Conservation (phyloP, 108 stramenopile genomes). For the Aurantiochytrium sp. region DNA sequence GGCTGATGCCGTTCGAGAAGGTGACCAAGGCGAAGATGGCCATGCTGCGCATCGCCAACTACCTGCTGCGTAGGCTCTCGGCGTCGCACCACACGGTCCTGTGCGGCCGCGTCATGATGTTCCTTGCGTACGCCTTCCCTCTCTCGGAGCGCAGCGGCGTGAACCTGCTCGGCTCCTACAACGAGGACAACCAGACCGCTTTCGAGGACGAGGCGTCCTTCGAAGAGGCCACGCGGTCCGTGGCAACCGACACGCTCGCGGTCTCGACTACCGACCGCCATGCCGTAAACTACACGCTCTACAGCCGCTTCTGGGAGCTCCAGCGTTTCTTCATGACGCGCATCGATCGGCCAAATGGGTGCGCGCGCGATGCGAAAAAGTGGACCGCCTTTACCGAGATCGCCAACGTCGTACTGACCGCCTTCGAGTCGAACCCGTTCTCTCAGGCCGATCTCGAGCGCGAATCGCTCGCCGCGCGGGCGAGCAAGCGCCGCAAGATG, state of each 20-base stretch:
- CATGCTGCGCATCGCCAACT: constrained; percentile 34
- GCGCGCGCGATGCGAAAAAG: background rate
- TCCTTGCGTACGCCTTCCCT: background rate
- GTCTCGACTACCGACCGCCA: background rate
- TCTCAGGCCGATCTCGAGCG: constrained; percentile 12
- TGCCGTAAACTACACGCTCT: constrained; percentile 43
- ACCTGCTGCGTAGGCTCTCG: constrained; percentile 15
- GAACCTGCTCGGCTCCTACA: constrained; percentile 20
- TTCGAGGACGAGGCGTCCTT: background rate
- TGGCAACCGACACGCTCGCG: background rate
- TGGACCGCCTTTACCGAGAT: background rate
- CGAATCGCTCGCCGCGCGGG: background rate
- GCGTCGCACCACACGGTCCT: constrained; percentile 20
- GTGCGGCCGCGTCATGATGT: constrained; percentile 36
- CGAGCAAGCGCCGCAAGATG: background rate
- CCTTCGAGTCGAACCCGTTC: constrained; percentile 19
- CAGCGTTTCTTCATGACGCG: constrained; percentile 34
- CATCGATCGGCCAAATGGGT: background rate
- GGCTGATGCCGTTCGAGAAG: background rate
- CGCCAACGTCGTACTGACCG: constrained; percentile 3
- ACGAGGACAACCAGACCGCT: constrained; percentile 23
- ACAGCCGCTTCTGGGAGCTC: constrained; percentile 45
- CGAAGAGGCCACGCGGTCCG: background rate
- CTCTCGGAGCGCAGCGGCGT: constrained; percentile 32
- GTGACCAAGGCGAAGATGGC: constrained; percentile 30